Conservation (phyloP, 2,329 filamentous ascomycete genomes). For the Alternaria novae-zelandiae region DNA sequence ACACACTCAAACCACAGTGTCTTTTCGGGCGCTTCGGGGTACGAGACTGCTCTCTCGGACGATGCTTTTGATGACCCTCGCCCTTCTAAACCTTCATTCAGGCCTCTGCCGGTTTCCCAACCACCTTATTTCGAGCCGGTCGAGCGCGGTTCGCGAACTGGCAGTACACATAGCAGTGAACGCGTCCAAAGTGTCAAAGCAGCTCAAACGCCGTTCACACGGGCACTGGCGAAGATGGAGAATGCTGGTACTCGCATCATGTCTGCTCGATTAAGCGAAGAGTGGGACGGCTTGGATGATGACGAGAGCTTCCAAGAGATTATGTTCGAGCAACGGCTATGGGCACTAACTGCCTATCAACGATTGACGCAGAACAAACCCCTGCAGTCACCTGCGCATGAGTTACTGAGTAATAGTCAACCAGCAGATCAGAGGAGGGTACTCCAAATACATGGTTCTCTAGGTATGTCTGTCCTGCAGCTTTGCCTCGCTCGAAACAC, state of each 20-base stretch:
- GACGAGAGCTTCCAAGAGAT: constrained; percentile 36
- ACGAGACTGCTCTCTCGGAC: constrained; percentile 25
- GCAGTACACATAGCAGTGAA: constrained; percentile 20
- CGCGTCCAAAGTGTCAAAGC: constrained; percentile 23
- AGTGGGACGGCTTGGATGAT: constrained; percentile 36
- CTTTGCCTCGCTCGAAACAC: not conserved
- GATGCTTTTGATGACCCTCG: constrained; percentile 16
- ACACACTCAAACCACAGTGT: constrained; percentile 26
- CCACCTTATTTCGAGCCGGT: constrained; percentile 23
- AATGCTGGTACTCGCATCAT: constrained; percentile 33
- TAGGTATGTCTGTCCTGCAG: constrained; percentile 17
- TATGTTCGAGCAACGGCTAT: constrained; percentile 36
- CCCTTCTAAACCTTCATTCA: constrained; percentile 13
- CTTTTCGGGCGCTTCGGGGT: constrained; percentile 24
- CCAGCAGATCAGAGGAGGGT: constrained; percentile 31
- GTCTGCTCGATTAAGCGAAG: constrained; percentile 31
- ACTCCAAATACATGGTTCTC: constrained; percentile 33
- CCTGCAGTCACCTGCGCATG: constrained; percentile 34
- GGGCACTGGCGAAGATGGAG: constrained; percentile 35
- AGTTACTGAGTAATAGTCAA: constrained; percentile 27
- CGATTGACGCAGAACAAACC: constrained; percentile 37
- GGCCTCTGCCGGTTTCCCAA: not conserved
- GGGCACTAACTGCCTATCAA: constrained; percentile 35
- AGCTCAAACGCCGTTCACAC: constrained; percentile 27
- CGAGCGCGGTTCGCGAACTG: constrained; percentile 28